Evolutionary conservation across 2,329 filamentous ascomycete species (phyloP), one percentile per base, ranked within the genome.

Genomic region (Nakataea oryzae): DNA sequence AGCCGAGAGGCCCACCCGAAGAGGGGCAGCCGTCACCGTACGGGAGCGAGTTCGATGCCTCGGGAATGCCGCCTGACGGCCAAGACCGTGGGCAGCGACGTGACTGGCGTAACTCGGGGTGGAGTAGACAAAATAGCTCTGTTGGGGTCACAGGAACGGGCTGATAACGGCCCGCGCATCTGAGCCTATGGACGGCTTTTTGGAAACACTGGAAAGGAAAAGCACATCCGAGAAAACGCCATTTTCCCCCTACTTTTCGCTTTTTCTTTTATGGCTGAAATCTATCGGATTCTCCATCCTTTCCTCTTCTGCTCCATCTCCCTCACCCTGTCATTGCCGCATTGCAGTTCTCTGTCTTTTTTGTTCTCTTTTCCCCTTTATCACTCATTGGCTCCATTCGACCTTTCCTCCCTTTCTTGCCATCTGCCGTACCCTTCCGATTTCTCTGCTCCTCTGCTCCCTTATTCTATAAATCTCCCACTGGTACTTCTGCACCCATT

Each of bases 71-170:
- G 59, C 68, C 75, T 28, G 73, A 76, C 64, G 72, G 69, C 50
- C 68, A 73, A 41, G 76, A 78, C 58, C 74, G 75, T 58, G 74
- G 70, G 58, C 78, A 79, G 64, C 78, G 78, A 57, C 76, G 79
- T 62, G 81, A 85, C 64, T 85, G 82, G 81, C 78, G 83, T 41
- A 84, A 83, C 68, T 85, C 82, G 24, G 81, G 74, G 50, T 83
- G 78, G 77, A 77, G 75, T 30, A 79, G 79, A 58, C 81, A 79
- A 64, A 80, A 74, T 65, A 75, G 79, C 27, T 78, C 78, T 29
- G 73, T 79, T 57, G 80, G 82, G 64, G 75, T 82, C 13, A 75
- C 74, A 30, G 80, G 81, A 61, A 75, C 75, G 34, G 70, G 73
- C 56, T 78, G 60, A 62, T 28, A n/a, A 41, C 41, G n/a, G n/a